These are phyloP conservation scores for Pseudocercospora fuligena DNA, from an alignment of 2,329 filamentous ascomycete genomes.

Conservation along the genomic window DNA sequence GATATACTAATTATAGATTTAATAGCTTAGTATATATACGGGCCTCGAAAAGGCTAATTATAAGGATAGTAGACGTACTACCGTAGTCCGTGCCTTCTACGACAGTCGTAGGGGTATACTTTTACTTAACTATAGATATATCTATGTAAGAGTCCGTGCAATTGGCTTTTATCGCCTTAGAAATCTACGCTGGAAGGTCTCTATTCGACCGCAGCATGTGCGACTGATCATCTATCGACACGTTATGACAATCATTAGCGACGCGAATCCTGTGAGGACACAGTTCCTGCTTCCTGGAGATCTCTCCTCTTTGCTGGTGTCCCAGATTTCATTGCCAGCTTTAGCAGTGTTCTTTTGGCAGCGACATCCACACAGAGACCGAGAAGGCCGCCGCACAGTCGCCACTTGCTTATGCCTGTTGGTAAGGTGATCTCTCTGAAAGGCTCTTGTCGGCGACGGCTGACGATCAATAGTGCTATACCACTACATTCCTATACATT, in stretches of 20 bases:
- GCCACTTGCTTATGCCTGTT: conserved; percentile 7
- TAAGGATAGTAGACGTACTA: no score
- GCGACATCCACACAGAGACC: conserved; percentile 11
- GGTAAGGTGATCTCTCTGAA: background rate
- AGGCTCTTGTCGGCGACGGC: background rate
- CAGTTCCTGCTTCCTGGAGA: conserved; percentile 19
- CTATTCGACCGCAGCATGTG: no score
- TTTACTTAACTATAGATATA: no score
- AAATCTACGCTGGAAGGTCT: no score
- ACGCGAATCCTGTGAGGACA: conserved; percentile 11
- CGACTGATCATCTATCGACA: background rate
- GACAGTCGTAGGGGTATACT: no score
- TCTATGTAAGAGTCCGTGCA: no score
- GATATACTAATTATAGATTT: no score
- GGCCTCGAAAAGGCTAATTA: no score
- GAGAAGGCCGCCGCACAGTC: background rate
- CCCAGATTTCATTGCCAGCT: conserved; percentile 20
- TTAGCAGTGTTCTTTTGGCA: conserved; percentile 21
- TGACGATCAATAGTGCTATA: conserved; percentile 11
- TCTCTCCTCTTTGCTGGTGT: conserved; percentile 17
- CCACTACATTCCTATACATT: conserved; percentile 12
- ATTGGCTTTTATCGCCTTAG: no score
- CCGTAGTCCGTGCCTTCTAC: no score
- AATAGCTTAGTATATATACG: no score
- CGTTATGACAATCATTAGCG: conserved; percentile 21